Conservation (phyloP, 2,329 filamentous ascomycete genomes). For the Colletotrichum caudatum region DNA sequence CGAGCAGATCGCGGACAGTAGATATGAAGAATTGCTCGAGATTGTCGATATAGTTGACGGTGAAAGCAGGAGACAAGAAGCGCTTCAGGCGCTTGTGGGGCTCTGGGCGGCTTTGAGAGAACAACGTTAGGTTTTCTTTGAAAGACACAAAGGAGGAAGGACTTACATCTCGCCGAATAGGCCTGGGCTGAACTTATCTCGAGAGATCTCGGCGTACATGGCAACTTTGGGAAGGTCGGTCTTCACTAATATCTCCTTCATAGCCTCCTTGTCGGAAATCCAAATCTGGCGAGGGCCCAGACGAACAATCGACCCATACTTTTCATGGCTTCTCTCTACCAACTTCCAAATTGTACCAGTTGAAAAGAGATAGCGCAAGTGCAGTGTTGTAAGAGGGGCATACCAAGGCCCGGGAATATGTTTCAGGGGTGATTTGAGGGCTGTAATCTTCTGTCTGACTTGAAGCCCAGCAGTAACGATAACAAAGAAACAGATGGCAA, state of each 20-base stretch:
- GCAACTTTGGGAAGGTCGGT: constrained; percentile 44
- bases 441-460: constrained; percentile 23
- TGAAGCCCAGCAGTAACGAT: constrained; percentile 18
- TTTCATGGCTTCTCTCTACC: constrained; percentile 41
- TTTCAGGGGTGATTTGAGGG: constrained; percentile 34
- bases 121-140: not conserved
- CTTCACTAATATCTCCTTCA: constrained; percentile 44
- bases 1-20: constrained; percentile 39
- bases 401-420: constrained; percentile 43
- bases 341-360: constrained; percentile 45
- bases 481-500: constrained; percentile 18
- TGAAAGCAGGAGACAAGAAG: constrained; percentile 46
- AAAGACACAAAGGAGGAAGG: not conserved
- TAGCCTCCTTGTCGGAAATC: constrained; percentile 44
- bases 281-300: constrained; percentile 44
- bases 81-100: constrained; percentile 46
- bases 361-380: constrained; percentile 44
- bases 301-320: constrained; percentile 43
- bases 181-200: constrained; percentile 41
- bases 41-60: constrained; percentile 46
- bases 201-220: constrained; percentile 45
- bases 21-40: constrained; percentile 44
- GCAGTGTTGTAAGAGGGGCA: constrained; percentile 42
- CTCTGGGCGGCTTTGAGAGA: constrained; percentile 41
- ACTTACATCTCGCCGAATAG: constrained; percentile 45